These are phyloP conservation scores for Colletotrichum tropicale DNA, from an alignment of 2,329 filamentous ascomycete species.

Conservation along the genomic window DNA sequence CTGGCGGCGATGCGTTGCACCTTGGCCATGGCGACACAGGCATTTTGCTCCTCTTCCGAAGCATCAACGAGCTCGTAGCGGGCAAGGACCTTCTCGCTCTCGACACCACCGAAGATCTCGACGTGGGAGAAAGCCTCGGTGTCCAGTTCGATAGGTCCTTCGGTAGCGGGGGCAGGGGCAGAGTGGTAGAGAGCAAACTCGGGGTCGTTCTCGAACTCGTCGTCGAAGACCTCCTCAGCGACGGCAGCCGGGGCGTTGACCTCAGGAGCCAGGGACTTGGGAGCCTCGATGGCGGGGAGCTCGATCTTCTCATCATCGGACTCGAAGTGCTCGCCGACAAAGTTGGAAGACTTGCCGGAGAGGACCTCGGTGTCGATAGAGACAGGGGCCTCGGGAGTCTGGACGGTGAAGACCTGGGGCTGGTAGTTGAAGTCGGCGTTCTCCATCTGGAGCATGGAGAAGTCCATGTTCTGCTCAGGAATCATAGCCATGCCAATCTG, in stretches of 20 bases:
- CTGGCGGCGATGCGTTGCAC: constrained; percentile 53
- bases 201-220: constrained; percentile 67
- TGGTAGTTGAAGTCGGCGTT: constrained; percentile 62
- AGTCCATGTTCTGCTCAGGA: constrained; percentile 78
- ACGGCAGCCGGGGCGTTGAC: constrained; percentile 28
- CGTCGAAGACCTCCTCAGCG: constrained; percentile 42
- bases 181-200: constrained; percentile 66
- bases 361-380: constrained; percentile 65
- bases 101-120: constrained; percentile 58
- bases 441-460: constrained; percentile 71
- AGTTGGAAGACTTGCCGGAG: constrained; percentile 72
- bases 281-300: constrained; percentile 56
- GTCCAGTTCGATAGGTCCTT: constrained; percentile 43
- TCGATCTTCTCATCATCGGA: constrained; percentile 61
- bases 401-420: constrained; percentile 77
- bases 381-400: constrained; percentile 69
- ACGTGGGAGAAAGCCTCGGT: constrained; percentile 43
- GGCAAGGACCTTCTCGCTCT: constrained; percentile 67
- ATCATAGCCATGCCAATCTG: constrained; percentile 84
- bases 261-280: constrained; percentile 35
- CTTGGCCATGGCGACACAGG: constrained; percentile 50
- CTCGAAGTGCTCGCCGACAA: constrained; percentile 50
- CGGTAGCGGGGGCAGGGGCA: constrained; percentile 27
- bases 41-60: constrained; percentile 50
- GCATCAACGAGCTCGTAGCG: constrained; percentile 69